A percentile compares a stretch with the other conserved stretches of the same genome.
These are phyloP conservation scores for Salix purpurea DNA, from an alignment of 345 rosid genomes.

Conservation along the genomic window DNA sequence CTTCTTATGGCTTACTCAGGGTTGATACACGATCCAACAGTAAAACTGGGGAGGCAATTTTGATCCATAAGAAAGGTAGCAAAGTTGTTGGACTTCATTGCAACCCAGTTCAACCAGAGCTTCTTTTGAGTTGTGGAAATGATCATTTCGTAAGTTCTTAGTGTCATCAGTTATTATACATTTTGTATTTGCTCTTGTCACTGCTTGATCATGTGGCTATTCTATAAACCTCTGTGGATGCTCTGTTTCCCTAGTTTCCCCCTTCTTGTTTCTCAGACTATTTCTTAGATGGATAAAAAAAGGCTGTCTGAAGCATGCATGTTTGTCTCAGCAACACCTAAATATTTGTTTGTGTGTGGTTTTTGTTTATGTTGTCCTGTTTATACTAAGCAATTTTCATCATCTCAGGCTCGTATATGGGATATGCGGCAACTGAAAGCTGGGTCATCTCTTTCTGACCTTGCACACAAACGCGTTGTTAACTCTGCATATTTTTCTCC, in stretches of 20 bases:
- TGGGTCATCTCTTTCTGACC: slow-evolving; percentile 54
- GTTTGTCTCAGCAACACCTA: background rate
- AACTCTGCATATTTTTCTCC: slow-evolving; percentile 98
- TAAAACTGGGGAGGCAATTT: slow-evolving; percentile 45
- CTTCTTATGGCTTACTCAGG: slow-evolving; percentile 33
- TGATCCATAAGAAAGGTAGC: slow-evolving; percentile 88
- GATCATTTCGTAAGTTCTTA: slow-evolving; percentile 82
- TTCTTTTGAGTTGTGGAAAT: slow-evolving; percentile 87
- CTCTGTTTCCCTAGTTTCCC: background rate
- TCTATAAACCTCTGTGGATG: no score
- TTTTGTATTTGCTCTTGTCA: background rate
- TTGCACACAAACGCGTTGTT: slow-evolving; percentile 80
- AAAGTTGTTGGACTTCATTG: slow-evolving; percentile 96
- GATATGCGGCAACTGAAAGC: slow-evolving; percentile 74
- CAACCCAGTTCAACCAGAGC: slow-evolving; percentile 89
- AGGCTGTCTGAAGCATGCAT: background rate
- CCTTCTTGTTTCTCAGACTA: background rate
- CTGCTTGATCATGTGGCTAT: background rate
- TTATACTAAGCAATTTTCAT: slow-evolving; percentile 2
- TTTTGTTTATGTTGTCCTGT: background rate
- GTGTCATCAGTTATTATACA: background rate
- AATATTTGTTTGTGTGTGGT: background rate
- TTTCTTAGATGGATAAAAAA: background rate
- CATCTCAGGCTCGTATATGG: slow-evolving; percentile 84
- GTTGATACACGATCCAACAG: slow-evolving; percentile 72